Percentiles rank a stretch among this genome's conserved stretches.
Conservation (phyloP, 768 basidiomycete genomes). For the Suillus variegatus region DNA sequence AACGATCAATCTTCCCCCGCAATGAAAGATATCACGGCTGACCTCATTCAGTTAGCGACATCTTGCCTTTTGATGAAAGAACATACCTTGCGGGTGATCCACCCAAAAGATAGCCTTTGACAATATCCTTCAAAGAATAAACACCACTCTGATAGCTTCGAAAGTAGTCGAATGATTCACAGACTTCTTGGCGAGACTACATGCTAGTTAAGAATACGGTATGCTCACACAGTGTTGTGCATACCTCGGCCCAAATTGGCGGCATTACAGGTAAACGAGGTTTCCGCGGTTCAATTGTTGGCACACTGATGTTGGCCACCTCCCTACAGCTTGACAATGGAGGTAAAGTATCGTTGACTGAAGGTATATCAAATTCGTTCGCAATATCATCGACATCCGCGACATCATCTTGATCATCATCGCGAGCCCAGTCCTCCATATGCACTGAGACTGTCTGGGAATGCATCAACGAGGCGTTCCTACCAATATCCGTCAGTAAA, state of each 20-base stretch:
- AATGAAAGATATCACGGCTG: slow-evolving; percentile 70
- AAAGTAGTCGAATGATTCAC: slow-evolving; percentile 72
- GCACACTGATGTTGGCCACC: neutral
- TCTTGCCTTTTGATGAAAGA: neutral
- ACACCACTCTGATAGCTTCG: slow-evolving; percentile 80
- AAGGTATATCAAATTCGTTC: slow-evolving; percentile 11
- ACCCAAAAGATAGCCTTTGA: slow-evolving; percentile 76
- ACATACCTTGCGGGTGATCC: slow-evolving; percentile 66
- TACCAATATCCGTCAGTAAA: slow-evolving; percentile 19
- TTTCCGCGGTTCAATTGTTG: slow-evolving; percentile 14
- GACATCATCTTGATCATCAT: slow-evolving; percentile 21
- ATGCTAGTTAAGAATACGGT: slow-evolving; percentile 2
- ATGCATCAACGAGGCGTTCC: slow-evolving; percentile 13
- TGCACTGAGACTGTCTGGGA: neutral
- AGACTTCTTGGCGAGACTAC: slow-evolving; percentile 83
- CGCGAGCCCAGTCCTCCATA: slow-evolving; percentile 27
- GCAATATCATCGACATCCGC: slow-evolving; percentile 8
- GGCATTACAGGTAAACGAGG: slow-evolving; percentile 32
- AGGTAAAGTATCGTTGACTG: slow-evolving; percentile 17
- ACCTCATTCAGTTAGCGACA: neutral
- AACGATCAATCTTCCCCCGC: slow-evolving; percentile 69
- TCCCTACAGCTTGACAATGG: slow-evolving; percentile 6
- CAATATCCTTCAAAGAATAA: slow-evolving; percentile 59
- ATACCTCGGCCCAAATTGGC: slow-evolving; percentile 47
- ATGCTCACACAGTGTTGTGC: slow-evolving; percentile 10